Evolutionary conservation across 2,329 filamentous ascomycete genomes (phyloP).

Genomic region (Zymoseptoria brevis): DNA sequence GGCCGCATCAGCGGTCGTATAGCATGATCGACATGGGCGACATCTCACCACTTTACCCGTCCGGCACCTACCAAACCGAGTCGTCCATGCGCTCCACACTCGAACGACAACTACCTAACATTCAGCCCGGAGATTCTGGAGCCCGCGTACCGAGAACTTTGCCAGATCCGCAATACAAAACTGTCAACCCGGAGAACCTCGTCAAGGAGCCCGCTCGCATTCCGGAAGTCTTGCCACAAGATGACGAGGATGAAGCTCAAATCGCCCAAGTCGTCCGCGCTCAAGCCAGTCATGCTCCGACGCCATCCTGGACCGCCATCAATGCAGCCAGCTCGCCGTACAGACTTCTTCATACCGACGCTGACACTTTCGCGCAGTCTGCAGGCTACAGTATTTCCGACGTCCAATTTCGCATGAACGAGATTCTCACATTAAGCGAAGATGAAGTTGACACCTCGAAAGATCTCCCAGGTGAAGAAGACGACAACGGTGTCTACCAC

Average conservation of each 20-base stretch:
- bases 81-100: slow-evolving; percentile 3
- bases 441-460: neutral
- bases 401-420: slow-evolving; percentile 10
- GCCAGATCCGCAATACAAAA: neutral
- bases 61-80: slow-evolving; percentile 2
- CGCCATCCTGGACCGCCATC: slow-evolving; percentile 2
- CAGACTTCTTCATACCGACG: slow-evolving; percentile 3
- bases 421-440: slow-evolving; percentile 2
- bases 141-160: neutral
- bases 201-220: neutral
- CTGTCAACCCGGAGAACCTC: neutral
- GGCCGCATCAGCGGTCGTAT: neutral
- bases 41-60: slow-evolving; percentile 4
- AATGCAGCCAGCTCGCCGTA: neutral
- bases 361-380: slow-evolving; percentile 4
- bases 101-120: neutral
- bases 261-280: neutral
- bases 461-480: slow-evolving; percentile 3
- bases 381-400: slow-evolving; percentile 4
- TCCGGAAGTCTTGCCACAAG: neutral
- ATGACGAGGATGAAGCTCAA: neutral
- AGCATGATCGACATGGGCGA: slow-evolving; percentile 4
- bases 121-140: neutral
- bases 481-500: slow-evolving; percentile 14
- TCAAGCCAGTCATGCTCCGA: neutral